Evolutionary conservation across 2,329 filamentous ascomycete species (phyloP).

Genomic region (Macroventuria anomochaeta): DNA sequence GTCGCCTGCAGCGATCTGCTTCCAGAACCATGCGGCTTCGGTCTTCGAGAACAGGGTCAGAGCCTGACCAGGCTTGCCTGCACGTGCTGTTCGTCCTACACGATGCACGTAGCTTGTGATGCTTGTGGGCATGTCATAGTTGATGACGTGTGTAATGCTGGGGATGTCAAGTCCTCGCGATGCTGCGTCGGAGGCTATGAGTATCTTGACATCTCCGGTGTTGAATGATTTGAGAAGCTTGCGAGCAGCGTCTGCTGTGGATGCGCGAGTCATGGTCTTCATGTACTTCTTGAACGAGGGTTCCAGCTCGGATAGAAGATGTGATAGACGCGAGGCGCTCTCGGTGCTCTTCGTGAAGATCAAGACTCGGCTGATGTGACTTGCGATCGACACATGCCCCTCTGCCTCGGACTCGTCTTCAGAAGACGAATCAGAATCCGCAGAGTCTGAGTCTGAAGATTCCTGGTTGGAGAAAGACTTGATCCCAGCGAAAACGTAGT

Average conservation of each 20-base stretch:
- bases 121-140: constrained; percentile 88
- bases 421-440: constrained; percentile 22
- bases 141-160: constrained; percentile 82
- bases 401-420: constrained; percentile 21
- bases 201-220: constrained; percentile 68
- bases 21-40: constrained; percentile 92
- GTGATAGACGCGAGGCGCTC: constrained; percentile 82
- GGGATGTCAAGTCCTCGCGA: constrained; percentile 87
- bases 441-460: constrained; percentile 14
- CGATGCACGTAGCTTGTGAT: constrained; percentile 87
- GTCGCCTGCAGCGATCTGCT: constrained; percentile 70
- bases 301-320: constrained; percentile 73
- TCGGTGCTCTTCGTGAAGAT: constrained; percentile 94
- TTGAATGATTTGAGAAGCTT: constrained; percentile 73
- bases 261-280: constrained; percentile 78
- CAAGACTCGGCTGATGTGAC: constrained; percentile 59
- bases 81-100: constrained; percentile 87
- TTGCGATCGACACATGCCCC: constrained; percentile 19
- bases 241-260: constrained; percentile 72
- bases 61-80: constrained; percentile 74
- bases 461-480: constrained; percentile 29
- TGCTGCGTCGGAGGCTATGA: constrained; percentile 92
- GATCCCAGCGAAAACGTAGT: constrained; percentile 51
- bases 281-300: constrained; percentile 64
- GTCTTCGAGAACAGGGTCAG: constrained; percentile 85